Evolutionary conservation across 2,329 filamentous ascomycete genomes (phyloP).

Genomic region (Xylaria sp.): DNA sequence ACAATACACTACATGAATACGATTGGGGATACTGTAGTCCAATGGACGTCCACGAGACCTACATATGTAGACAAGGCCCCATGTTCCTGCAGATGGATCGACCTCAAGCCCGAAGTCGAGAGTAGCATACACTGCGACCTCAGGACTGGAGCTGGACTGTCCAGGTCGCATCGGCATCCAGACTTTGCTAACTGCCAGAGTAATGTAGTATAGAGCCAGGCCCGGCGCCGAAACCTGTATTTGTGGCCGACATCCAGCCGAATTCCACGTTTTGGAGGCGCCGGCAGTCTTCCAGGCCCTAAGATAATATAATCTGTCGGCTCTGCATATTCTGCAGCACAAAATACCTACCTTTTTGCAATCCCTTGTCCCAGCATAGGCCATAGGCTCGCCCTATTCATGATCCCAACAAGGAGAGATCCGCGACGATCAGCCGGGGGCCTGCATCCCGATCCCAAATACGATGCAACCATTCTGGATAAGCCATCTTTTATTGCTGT

Average conservation of each 20-base stretch:
- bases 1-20: constrained; percentile 25
- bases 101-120: constrained; percentile 23
- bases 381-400: constrained; percentile 29
- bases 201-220: neutral
- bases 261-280: constrained; percentile 17
- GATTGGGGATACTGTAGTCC: constrained; percentile 12
- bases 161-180: constrained; percentile 23
- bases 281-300: constrained; percentile 15
- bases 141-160: constrained; percentile 12
- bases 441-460: constrained; percentile 30
- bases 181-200: constrained; percentile 18
- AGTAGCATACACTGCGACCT: constrained; percentile 22
- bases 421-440: constrained; percentile 33
- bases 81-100: constrained; percentile 33
- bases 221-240: constrained; percentile 21
- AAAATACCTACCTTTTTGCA: constrained; percentile 16
- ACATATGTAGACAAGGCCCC: constrained; percentile 7
- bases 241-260: constrained; percentile 20
- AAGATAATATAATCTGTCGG: neutral
- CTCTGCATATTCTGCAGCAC: constrained; percentile 21
- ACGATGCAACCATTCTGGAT: constrained; percentile 25
- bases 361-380: constrained; percentile 25
- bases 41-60: constrained; percentile 21
- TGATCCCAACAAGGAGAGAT: constrained; percentile 32
- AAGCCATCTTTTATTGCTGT: constrained; percentile 16